Evolutionary conservation across 768 basidiomycete species (phyloP), one percentile per base, ranked within the genome.

Genomic region (Phylloporus sp.): DNA sequence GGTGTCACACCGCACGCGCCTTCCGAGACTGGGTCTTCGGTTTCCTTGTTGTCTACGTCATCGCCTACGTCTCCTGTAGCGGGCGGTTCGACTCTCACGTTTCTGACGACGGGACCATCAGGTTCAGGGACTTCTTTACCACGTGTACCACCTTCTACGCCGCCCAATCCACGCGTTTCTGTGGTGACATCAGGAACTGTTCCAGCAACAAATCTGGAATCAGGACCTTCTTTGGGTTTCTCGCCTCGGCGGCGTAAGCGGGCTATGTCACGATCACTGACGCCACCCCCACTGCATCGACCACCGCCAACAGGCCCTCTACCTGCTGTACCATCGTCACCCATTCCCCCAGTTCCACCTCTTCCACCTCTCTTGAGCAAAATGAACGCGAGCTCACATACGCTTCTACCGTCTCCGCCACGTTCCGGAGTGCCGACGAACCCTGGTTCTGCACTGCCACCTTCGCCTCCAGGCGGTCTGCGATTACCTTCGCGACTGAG

Each of bases 401-500:
- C 52, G 11, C 36, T 38, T 6, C 17, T 32, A 14, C 38, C 42
- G 10, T 54, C 51, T 6, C 42, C 48, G 5, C 48, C 61, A 1
- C 53, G 47, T 11, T n/a, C 53, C 15, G 52, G 51, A 31, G 26
- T 44, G 6, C 28, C 42, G 2, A 9, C 29, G 23, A 52, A 45
- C 11, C 41, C 48, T 21, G 38, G 53, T 13, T 27, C 51, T n/a
- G 55, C 52, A 45, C 28, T 54, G 28, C 58, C 63, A 20, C 61
- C 64, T 20, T 54, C 64, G 0, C 45, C 63, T 1, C 61, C 65
- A 15, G 64, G 64, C 15, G 60, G 54, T n/a, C 41, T 65, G n/a
- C 61, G 64, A 26, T 43, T 65, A 33, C 64, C 64, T 4, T 67
- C 65, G 15, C 57, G 64, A 38, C 55, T 65, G 32, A 61, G 61